Evolutionary conservation across 2,329 filamentous ascomycete species (phyloP).

Genomic region (Achaetomium macrosporum): DNA sequence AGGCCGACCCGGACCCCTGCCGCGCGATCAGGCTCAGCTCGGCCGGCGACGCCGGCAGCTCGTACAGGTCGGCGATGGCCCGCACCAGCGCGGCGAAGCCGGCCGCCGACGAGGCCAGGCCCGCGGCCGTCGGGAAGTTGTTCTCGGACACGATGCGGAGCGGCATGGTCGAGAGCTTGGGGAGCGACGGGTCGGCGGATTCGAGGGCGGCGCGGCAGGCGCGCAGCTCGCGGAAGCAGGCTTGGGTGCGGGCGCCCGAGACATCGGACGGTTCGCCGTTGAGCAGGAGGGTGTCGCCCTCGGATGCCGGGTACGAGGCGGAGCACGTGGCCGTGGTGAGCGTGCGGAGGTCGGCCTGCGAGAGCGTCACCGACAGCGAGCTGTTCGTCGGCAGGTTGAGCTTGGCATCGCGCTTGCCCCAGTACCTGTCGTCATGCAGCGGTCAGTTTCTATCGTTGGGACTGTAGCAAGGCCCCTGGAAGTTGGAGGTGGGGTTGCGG

Average conservation of each 20-base stretch:
- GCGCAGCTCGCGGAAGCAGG: constrained; percentile 84
- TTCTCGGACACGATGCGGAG: constrained; percentile 91
- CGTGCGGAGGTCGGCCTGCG: constrained; percentile 87
- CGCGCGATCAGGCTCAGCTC: constrained; percentile 85
- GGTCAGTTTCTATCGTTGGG: constrained; percentile 15
- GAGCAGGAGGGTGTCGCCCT: constrained; percentile 68
- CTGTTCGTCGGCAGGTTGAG: constrained; percentile 98
- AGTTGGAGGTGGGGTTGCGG: not conserved
- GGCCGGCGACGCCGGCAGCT: constrained; percentile 71
- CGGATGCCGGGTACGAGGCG: constrained; percentile 51
- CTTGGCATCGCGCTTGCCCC: constrained; percentile 92
- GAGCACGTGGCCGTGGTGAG: constrained; percentile 95
- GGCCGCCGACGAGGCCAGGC: constrained; percentile 68
- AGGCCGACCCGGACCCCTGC: constrained; percentile 92
- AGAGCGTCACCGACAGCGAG: constrained; percentile 93
- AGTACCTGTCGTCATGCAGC: constrained; percentile 55
- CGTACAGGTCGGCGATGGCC: constrained; percentile 87
- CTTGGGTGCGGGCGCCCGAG: constrained; percentile 82
- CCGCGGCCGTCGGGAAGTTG: constrained; percentile 97
- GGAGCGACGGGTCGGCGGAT: constrained; percentile 62
- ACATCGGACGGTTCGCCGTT: constrained; percentile 82
- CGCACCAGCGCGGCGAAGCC: constrained; percentile 68
- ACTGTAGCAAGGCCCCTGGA: not conserved
- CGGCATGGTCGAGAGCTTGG: constrained; percentile 69
- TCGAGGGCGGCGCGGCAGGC: constrained; percentile 72